Evolutionary conservation across 768 basidiomycete species (phyloP), one percentile per base, ranked within the genome.

Genomic region (Auricularia heimuer): DNA sequence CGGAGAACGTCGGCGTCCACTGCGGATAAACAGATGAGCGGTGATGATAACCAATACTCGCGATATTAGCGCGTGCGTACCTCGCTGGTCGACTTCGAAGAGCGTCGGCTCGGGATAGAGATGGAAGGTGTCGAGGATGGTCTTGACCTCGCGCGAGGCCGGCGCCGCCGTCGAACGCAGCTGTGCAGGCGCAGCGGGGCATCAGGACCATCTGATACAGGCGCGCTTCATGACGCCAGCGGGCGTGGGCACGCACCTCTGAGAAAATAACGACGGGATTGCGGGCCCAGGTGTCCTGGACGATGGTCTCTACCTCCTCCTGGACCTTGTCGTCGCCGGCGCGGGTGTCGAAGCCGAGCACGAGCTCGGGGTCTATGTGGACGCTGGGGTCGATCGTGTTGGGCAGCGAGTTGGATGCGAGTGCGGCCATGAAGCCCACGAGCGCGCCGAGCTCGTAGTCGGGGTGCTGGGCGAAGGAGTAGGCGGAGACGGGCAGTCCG

Each of bases 301-400:
- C 81, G 72, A 92, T 78, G 1, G 77, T 76, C 39, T 75, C 72
- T 37, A 92, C 76, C 73, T 92, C 89, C 14, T 33, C 61, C n/a
- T 21, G 33, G 10, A 62, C 63, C 29, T 65, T 62, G 24, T 68
- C 64, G 39, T 84, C 81, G 21, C 71, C 69, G 0, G 89, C 89
- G 14, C 81, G 80, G 0, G 88, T 88, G 71, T 93, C 90, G 72
- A 93, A 94, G 70, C 90, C 91, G 51, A 94, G 81, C 3, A 94
- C 82, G 65, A 92, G 83, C 69, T 90, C 83, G 3, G 92, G 89
- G 72, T 93, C 90, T 65, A 92, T 84, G 7, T 89, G 83, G 11
- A 69, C 68, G 11, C 78, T 69, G 0, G 91, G 87, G 70, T 92
- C 83, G 56, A 91, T 81, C 4, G 78, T 77, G 0, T 76, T 72